These are phyloP conservation scores for Pseudogymnoascus sp. DNA, from an alignment of 2,329 filamentous ascomycete species.

Conservation along the genomic window DNA sequence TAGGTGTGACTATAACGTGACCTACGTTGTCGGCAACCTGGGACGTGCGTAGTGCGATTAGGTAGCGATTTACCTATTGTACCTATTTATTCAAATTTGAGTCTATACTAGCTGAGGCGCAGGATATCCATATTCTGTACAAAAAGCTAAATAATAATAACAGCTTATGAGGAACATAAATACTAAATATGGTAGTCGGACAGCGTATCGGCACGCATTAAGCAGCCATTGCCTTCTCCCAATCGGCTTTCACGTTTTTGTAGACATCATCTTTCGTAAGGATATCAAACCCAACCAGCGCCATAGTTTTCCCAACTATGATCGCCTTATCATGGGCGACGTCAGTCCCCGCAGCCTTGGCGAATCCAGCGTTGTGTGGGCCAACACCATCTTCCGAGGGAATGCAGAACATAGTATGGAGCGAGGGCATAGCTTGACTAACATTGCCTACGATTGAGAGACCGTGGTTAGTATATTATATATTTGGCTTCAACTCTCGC, in stretches of 20 bases:
- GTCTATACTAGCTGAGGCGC: not conserved
- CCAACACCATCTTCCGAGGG: constrained; percentile 38
- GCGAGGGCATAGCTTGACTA: constrained; percentile 49
- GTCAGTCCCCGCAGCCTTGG: constrained; percentile 41
- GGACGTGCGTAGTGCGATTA: too few relatives aligned
- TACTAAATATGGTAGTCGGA: not conserved
- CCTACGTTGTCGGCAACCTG: too few relatives aligned
- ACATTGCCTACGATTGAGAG: constrained; percentile 42
- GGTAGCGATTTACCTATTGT: too few relatives aligned
- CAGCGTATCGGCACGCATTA: not conserved
- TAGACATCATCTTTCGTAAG: constrained; percentile 37
- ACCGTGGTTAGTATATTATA: not conserved
- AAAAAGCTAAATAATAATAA: not conserved
- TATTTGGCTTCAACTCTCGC: not conserved
- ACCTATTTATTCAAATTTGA: too few relatives aligned
- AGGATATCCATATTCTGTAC: not conserved
- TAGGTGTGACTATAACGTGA: too few relatives aligned
- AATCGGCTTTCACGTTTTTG: constrained; percentile 36
- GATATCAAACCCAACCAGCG: constrained; percentile 42
- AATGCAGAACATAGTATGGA: constrained; percentile 47
- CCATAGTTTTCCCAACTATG: constrained; percentile 41
- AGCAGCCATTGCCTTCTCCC: constrained; percentile 21
- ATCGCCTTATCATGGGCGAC: constrained; percentile 41
- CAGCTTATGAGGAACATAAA: not conserved
- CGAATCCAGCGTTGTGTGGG: constrained; percentile 48